A percentile compares a stretch with the other conserved stretches of the same genome.
Evolutionary conservation across 208 protist genomes (phyloP).

Genomic region (Trypanosoma vivax): DNA sequence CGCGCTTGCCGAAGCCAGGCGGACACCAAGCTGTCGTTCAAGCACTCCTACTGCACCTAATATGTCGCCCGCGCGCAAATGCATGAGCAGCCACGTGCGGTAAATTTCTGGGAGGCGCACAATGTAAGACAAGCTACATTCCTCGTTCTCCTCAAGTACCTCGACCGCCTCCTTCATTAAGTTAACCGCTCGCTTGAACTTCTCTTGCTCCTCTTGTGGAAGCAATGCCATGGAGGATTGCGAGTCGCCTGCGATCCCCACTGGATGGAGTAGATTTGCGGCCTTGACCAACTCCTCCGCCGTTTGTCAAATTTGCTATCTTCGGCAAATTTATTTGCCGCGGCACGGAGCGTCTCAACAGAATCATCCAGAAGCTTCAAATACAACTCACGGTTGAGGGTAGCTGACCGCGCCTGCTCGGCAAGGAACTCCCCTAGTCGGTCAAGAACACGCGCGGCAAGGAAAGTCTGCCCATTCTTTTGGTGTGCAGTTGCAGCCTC

Average conservation of each 20-base stretch:
- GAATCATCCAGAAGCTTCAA: constrained; percentile 6
- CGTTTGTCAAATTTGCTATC: constrained; percentile 20
- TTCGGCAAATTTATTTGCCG: constrained; percentile 10
- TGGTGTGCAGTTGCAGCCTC: constrained; percentile 31
- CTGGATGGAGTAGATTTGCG: constrained; percentile 10
- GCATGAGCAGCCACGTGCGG: constrained; percentile 31
- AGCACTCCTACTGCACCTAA: constrained; percentile 14
- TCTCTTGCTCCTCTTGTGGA: constrained; percentile 22
- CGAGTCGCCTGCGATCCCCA: constrained; percentile 17
- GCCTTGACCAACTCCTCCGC: constrained; percentile 15
- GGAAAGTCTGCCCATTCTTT: constrained; percentile 42
- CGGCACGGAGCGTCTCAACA: constrained; percentile 22
- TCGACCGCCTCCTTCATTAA: constrained; percentile 25
- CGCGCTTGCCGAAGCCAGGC: not conserved
- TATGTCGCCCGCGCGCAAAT: constrained; percentile 36
- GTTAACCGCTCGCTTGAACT: constrained; percentile 4
- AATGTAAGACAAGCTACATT: constrained; percentile 27
- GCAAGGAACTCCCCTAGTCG: constrained; percentile 26
- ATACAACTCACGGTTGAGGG: not conserved
- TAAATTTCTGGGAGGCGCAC: constrained; percentile 64
- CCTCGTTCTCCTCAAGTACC: constrained; percentile 39
- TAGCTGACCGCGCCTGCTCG: constrained; percentile 10
- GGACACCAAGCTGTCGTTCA: constrained; percentile 12
- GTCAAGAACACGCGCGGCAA: constrained; percentile 46
- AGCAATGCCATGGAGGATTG: not conserved